Evolutionary conservation across 768 basidiomycete species (phyloP), one percentile per base, ranked within the genome.

Genomic region (Dendrothele bispora): DNA sequence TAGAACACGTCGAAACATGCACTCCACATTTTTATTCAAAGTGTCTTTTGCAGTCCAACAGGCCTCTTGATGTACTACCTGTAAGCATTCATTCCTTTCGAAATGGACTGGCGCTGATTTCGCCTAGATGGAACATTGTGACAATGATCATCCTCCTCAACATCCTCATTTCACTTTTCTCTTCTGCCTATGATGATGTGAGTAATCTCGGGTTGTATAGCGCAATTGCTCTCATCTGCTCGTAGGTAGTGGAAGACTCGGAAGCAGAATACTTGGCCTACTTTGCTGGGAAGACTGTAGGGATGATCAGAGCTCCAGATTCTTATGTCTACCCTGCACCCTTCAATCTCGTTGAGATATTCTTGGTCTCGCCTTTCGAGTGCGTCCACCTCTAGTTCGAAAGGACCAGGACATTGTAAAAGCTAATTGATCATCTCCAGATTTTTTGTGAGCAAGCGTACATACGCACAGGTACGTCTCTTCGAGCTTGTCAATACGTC

Each of bases 81-180:
- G 87, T 91, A 59, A 64, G 84, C 14, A 32, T n/a, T 50, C 26
- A 10, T 35, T 39, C 40, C 49, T n/a, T n/a, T n/a, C n/a, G n/a
- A n/a, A n/a, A n/a, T n/a, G n/a, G n/a, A n/a, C 38, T 26, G 27
- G 11, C 40, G 39, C 38, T 20, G 17, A 12, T 36, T 29, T 15
- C 37, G 24, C 12, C 17, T 52, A 87, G 86, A 36, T 95, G 91
- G 92, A 92, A 86, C 66, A 78, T 91, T 45, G 78, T 84, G 18
- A 86, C 90, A 2, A 87, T 82, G 15, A 78, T 97, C 41, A 80
- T 98, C 45, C 75, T 97, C 41, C 79, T 97, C 62, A 98, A 98
- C 61, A 84, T 98, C 60, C 76, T 98, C 59, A 93, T 98, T 56
- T 97, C 94, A n/a, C 70, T 98, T 56, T 97, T 97, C 63, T 84